Base-by-base conservation (phyloP, 306 rosid genomes). In the Senna tora region DNA sequence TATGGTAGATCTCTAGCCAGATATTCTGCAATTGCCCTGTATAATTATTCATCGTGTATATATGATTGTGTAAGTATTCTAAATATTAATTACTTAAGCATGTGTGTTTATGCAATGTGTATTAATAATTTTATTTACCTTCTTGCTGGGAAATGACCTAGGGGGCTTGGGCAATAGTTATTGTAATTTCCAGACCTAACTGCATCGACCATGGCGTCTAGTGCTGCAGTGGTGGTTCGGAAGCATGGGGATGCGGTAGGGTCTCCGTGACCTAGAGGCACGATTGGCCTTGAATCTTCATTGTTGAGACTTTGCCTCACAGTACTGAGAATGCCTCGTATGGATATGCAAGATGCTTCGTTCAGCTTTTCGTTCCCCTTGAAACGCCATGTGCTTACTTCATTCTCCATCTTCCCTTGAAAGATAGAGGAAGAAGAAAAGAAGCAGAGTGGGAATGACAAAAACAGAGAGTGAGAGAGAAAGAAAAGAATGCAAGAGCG, bases 11-110 rank as follows among this genome's bases (percentile, higher is more conserved):
- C 82, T 0, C 9, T 4, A 12, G 80, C 62, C 6, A 82, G 77
- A 74, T 82, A 68, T 20, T 77, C 82, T 47, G 82, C 85, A 4
- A 82, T 3, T 19, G 85, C 82, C 79, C 82, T 82, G 77, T 47
- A 34, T 25, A n/a, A n/a, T n/a, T n/a, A n/a, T n/a, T 25, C 30
- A 25, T 25, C 30, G 3, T 3, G 30, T 25, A 1, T 25, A 3
- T 25, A 25, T 25, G 30, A 25, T 25, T n/a, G n/a, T n/a, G n/a
- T n/a, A n/a, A n/a, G n/a, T n/a, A n/a, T n/a, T n/a, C n/a, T n/a
- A n/a, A n/a, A n/a, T n/a, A n/a, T n/a, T n/a, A n/a, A n/a, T n/a
- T n/a, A n/a, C n/a, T n/a, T n/a, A n/a, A n/a, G n/a, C n/a, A n/a
- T n/a, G n/a, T n/a, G n/a, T n/a, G n/a, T n/a, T n/a, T n/a, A n/a